Evolutionary conservation across 768 basidiomycete genomes (phyloP).

Genomic region (Dioszegia aurantiaca): DNA sequence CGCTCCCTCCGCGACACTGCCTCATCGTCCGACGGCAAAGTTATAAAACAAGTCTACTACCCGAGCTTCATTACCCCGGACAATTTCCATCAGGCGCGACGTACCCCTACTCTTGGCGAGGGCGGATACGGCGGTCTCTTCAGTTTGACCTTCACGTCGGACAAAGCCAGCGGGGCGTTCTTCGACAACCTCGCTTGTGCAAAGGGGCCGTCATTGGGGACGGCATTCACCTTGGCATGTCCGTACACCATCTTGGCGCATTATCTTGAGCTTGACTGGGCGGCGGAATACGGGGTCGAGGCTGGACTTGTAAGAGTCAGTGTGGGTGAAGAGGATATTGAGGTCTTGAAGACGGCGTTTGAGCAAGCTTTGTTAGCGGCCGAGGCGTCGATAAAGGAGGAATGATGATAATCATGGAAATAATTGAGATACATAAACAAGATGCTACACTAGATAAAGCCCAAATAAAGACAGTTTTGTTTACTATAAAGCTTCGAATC

Average conservation of each 20-base stretch:
- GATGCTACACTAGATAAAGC: too few relatives aligned
- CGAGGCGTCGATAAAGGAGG: constrained; percentile 55
- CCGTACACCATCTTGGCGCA: constrained; percentile 93
- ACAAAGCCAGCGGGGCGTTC: constrained; percentile 69
- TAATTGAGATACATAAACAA: too few relatives aligned
- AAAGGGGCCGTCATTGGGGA: constrained; percentile 81
- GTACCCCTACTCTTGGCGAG: constrained; percentile 55
- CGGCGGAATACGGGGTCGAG: constrained; percentile 79
- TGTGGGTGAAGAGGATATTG: constrained; percentile 80
- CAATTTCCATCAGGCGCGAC: constrained; percentile 66
- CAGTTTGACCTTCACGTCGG: constrained; percentile 74
- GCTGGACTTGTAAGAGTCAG: constrained; percentile 77
- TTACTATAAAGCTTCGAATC: too few relatives aligned
- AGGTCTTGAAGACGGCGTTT: constrained; percentile 62
- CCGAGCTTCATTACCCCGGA: constrained; percentile 74
- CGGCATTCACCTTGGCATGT: constrained; percentile 91
- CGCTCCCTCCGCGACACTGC: constrained; percentile 52
- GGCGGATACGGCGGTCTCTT: constrained; percentile 84
- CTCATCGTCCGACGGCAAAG: constrained; percentile 47
- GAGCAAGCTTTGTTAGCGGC: constrained; percentile 69
- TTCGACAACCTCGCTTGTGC: constrained; percentile 76
- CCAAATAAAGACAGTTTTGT: too few relatives aligned
- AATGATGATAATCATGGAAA: too few relatives aligned
- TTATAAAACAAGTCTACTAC: constrained; percentile 81
- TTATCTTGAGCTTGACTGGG: constrained; percentile 87